Evolutionary conservation across 1,284 basidiomycete genomes (phyloP).

Genomic region (Baeospora myosura): DNA sequence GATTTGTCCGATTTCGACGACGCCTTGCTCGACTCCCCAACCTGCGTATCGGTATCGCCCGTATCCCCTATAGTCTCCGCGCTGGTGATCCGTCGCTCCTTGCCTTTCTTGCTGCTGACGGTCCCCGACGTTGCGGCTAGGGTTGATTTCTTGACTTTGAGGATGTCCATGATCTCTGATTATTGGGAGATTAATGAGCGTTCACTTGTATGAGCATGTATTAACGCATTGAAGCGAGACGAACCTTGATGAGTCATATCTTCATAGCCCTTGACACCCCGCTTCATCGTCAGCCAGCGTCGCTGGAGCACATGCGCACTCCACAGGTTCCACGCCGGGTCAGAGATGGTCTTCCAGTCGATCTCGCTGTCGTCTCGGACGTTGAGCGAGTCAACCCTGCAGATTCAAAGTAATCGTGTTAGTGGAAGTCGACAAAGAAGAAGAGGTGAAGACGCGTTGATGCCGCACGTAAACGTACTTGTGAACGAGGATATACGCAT

Average conservation of each 20-base stretch:
- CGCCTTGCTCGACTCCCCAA: too few relatives aligned
- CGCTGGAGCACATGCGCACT: slow-evolving; percentile 70
- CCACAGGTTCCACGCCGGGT: slow-evolving; percentile 76
- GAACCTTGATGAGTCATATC: slow-evolving; percentile 70
- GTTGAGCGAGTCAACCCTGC: slow-evolving; percentile 63
- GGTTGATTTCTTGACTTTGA: slow-evolving; percentile 62
- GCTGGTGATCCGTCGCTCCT: slow-evolving; percentile 41
- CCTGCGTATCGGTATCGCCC: too few relatives aligned
- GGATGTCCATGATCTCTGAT: slow-evolving; percentile 73
- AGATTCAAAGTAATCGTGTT: slow-evolving; percentile 1
- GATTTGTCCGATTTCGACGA: too few relatives aligned
- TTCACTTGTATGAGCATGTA: slow-evolving; percentile 4
- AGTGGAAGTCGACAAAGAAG: slow-evolving; percentile 8
- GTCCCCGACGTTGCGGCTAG: slow-evolving; percentile 32
- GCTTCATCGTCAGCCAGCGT: slow-evolving; percentile 73
- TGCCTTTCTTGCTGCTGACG: slow-evolving; percentile 30
- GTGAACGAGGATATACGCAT: slow-evolving; percentile 72
- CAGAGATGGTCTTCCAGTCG: slow-evolving; percentile 70
- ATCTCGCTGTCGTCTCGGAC: slow-evolving; percentile 78
- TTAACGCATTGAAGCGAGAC: slow-evolving; percentile 12
- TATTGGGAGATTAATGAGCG: slow-evolving; percentile 8
- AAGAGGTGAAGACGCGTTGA: too few relatives aligned
- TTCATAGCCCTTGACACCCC: slow-evolving; percentile 63
- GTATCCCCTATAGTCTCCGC: slow-evolving; percentile 37
- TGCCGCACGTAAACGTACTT: slow-evolving; percentile 63